Evolutionary conservation across 306 rosid genomes (phyloP).

Genomic region (Macrotyloma uniflorum): DNA sequence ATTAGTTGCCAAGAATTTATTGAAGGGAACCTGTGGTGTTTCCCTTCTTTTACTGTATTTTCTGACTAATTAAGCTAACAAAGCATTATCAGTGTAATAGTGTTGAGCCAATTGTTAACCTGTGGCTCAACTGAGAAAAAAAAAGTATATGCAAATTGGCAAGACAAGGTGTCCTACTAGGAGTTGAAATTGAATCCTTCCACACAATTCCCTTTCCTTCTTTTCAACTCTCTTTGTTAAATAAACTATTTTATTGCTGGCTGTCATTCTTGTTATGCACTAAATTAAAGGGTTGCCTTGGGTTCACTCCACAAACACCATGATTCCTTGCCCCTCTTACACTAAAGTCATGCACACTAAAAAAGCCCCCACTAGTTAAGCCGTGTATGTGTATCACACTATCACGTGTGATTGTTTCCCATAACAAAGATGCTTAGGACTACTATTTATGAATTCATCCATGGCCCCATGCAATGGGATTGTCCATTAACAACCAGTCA

Average conservation of each 20-base stretch:
- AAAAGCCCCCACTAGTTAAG: constrained; percentile 47
- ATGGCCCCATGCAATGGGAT: constrained; percentile 37
- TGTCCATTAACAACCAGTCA: constrained; percentile 39
- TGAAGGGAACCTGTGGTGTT: constrained; percentile 8
- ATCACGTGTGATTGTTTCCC: constrained; percentile 60
- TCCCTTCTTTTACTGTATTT: constrained; percentile 34
- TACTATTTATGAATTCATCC: constrained; percentile 33
- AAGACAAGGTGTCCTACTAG: constrained; percentile 28
- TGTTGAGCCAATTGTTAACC: constrained; percentile 41
- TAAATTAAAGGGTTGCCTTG: constrained; percentile 47
- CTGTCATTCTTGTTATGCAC: constrained; percentile 43
- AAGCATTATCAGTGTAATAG: constrained; percentile 12
- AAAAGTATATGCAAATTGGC: constrained; percentile 27
- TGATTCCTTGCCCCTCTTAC: constrained; percentile 56
- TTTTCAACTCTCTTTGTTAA: constrained; percentile 29
- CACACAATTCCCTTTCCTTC: constrained; percentile 38
- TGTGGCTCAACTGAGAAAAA: constrained; percentile 45
- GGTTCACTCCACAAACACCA: constrained; percentile 59
- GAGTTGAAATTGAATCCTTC: constrained; percentile 42
- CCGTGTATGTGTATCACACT: constrained; percentile 31
- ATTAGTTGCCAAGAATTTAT: constrained; percentile 37
- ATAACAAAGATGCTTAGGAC: constrained; percentile 37
- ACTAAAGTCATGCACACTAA: constrained; percentile 54
- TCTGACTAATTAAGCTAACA: constrained; percentile 21
- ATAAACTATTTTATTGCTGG: constrained; percentile 35